Evolutionary conservation across 139 green algal species (phyloP).

Genomic region (Coelastrella sp.): DNA sequence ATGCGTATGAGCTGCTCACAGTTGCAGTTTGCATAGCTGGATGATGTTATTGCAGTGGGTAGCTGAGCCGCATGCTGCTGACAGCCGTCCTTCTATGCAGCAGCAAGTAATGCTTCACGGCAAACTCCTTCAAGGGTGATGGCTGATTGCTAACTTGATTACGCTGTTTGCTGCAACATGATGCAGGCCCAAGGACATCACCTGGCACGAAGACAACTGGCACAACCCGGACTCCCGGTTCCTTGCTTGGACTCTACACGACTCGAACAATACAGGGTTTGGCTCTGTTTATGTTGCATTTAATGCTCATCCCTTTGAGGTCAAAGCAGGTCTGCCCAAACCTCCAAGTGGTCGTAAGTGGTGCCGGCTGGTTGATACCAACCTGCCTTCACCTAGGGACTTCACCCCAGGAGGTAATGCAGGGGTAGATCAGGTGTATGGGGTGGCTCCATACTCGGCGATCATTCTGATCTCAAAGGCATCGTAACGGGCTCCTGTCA

Average conservation of each 20-base stretch:
- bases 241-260: slow-evolving; percentile 95
- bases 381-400: slow-evolving; percentile 90
- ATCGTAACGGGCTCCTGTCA: not conserved
- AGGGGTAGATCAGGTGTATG: slow-evolving; percentile 65
- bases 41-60: too few relatives aligned
- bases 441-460: not conserved
- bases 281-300: slow-evolving; percentile 93
- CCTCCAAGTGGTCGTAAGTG: slow-evolving; percentile 79
- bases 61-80: too few relatives aligned
- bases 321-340: slow-evolving; percentile 69
- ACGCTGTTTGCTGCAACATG: not conserved
- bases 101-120: too few relatives aligned
- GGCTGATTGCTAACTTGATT: too few relatives aligned
- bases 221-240: slow-evolving; percentile 91
- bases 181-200: slow-evolving; percentile 83
- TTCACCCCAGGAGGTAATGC: slow-evolving; percentile 87
- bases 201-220: slow-evolving; percentile 98
- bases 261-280: slow-evolving; percentile 56
- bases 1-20: too few relatives aligned
- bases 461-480: not conserved
- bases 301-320: slow-evolving; percentile 92
- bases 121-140: too few relatives aligned
- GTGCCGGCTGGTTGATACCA: slow-evolving; percentile 94
- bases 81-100: too few relatives aligned
- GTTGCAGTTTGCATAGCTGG: too few relatives aligned